These are phyloP conservation scores for Delonix regia DNA, from an alignment of 306 rosid genomes.

Conservation along the genomic window DNA sequence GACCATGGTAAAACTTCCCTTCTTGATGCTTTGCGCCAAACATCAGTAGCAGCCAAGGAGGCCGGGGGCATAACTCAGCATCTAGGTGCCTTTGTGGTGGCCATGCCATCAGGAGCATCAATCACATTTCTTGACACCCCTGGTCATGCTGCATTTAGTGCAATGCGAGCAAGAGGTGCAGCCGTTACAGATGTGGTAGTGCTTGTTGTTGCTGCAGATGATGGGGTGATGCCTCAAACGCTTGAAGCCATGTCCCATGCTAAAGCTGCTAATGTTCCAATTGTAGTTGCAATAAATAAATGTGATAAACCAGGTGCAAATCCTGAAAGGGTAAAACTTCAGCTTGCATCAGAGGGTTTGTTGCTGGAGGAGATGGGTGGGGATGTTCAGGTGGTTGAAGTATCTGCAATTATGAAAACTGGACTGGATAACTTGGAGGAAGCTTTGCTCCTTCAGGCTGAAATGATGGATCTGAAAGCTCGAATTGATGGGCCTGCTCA, in stretches of 20 bases:
- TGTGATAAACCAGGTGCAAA: conserved; percentile 98
- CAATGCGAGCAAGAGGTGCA: conserved; percentile 98
- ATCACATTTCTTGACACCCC: conserved; percentile 98
- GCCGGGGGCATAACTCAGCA: conserved; percentile 99
- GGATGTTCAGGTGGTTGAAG: conserved; percentile 86
- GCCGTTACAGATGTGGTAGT: conserved; percentile 94
- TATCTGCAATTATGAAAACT: conserved; percentile 75
- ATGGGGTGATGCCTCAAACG: conserved; percentile 98
- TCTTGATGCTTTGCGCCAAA: conserved; percentile 89
- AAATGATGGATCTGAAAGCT: conserved; percentile 92
- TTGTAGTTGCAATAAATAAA: conserved; percentile 95
- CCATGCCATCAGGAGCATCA: conserved; percentile 87
- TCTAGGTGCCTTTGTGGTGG: conserved; percentile 92
- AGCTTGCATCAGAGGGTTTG: conserved; percentile 95
- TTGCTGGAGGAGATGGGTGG: conserved; percentile 98
- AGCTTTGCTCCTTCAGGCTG: conserved; percentile 90
- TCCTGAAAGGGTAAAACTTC: conserved; percentile 83
- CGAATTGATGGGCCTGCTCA: conserved; percentile 96
- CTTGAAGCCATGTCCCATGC: conserved; percentile 96
- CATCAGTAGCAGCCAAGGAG: conserved; percentile 93
- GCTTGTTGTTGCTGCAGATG: conserved; percentile 96
- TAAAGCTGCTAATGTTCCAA: conserved; percentile 84
- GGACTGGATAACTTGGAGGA: conserved; percentile 89
- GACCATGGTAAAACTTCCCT: conserved; percentile 98
- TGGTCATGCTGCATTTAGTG: conserved; percentile 99